phyloP scores from a whole-genome alignment of 495 filamentous ascomycete species.

The Beverwykella pulmonaria region DNA sequence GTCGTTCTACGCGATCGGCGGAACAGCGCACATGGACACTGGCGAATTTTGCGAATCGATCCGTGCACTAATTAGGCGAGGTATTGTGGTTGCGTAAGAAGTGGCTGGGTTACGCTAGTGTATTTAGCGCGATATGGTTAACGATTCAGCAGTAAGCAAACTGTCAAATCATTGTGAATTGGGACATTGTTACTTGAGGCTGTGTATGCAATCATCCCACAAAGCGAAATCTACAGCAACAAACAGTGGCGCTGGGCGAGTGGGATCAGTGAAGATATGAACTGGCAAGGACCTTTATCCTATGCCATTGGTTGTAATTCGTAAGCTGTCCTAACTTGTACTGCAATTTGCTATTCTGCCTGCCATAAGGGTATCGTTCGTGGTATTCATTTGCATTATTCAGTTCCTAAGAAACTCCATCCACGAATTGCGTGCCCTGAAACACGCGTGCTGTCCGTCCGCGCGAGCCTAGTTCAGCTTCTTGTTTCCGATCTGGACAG shows the following conservation, averaged over 20 bases:
- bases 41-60: too few species aligned
- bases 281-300: too few species aligned
- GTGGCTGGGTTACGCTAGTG: background rate
- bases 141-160: background rate
- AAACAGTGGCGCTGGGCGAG: too few species aligned
- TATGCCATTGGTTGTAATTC: too few species aligned
- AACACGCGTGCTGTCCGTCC: background rate
- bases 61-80: too few species aligned
- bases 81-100: background rate
- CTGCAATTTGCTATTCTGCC: background rate
- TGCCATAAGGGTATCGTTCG: background rate
- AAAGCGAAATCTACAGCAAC: too few species aligned
- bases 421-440: background rate
- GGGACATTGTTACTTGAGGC: background rate
- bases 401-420: background rate
- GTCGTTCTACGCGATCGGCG: too few species aligned
- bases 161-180: background rate
- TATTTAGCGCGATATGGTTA: background rate
- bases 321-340: background rate
- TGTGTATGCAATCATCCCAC: background rate
- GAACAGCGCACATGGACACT: too few species aligned
- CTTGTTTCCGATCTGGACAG: constrained; percentile 37
- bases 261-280: too few species aligned
- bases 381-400: background rate
- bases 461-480: constrained; percentile 28